Percentiles rank a stretch among this genome's conserved stretches.
Conservation (phyloP, 108 stramenopile genomes). For the Skeletonema menzelii region DNA sequence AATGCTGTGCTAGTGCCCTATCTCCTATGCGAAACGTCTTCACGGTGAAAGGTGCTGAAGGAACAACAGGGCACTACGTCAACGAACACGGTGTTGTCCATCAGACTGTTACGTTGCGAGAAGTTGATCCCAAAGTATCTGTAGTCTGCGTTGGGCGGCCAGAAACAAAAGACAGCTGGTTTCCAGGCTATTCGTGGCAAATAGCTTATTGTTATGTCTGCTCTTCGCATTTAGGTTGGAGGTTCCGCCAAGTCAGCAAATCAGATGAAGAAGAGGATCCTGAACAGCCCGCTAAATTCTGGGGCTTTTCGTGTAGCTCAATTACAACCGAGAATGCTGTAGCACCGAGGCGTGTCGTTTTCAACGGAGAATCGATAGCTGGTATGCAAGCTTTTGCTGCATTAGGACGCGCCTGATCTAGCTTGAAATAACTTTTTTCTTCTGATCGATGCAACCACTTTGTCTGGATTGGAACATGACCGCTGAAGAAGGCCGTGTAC, state of each 20-base stretch:
- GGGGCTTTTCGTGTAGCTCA: slow-evolving; percentile 19
- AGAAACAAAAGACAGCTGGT: slow-evolving; percentile 73
- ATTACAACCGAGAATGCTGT: slow-evolving; percentile 22
- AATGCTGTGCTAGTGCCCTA: slow-evolving; percentile 48
- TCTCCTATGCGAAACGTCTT: slow-evolving; percentile 55
- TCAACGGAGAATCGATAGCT: neutral
- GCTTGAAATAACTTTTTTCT: neutral
- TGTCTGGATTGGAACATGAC: slow-evolving; percentile 12
- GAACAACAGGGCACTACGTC: slow-evolving; percentile 77
- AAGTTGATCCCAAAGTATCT: slow-evolving; percentile 40
- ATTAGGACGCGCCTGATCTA: neutral
- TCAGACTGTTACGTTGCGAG: slow-evolving; percentile 70
- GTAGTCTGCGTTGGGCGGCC: slow-evolving; percentile 52
- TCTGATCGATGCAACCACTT: neutral
- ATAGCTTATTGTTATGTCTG: slow-evolving; percentile 66
- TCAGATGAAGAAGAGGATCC: slow-evolving; percentile 1
- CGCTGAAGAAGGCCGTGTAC: slow-evolving; percentile 7
- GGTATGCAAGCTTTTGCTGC: neutral
- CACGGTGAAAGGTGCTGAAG: slow-evolving; percentile 72
- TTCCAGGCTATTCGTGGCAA: slow-evolving; percentile 81
- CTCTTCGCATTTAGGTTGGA: slow-evolving; percentile 79
- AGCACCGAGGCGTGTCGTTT: slow-evolving; percentile 10
- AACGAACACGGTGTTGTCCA: slow-evolving; percentile 84
- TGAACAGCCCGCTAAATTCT: slow-evolving; percentile 11
- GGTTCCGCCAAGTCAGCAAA: slow-evolving; percentile 54